These are phyloP conservation scores for Sclerotinia glacialis DNA, from an alignment of 2,329 filamentous ascomycete species.

Conservation along the genomic window DNA sequence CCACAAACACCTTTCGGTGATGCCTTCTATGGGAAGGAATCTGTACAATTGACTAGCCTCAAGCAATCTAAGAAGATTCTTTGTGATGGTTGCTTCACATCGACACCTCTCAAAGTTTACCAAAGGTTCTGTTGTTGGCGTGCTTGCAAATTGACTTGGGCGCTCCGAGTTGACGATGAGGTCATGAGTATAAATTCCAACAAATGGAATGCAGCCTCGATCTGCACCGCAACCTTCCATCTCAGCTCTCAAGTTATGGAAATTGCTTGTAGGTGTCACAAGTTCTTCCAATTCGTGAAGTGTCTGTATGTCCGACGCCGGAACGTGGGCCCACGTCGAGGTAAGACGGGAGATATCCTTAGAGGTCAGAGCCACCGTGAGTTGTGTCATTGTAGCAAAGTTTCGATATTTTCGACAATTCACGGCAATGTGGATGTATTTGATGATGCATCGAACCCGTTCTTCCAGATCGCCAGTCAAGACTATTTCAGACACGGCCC, in stretches of 20 bases:
- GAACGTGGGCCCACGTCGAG: conserved; percentile 70
- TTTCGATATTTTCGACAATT: conserved; percentile 76
- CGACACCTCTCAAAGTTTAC: conserved; percentile 84
- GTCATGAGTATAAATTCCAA: conserved; percentile 80
- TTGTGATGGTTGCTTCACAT: conserved; percentile 71
- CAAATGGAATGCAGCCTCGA: conserved; percentile 77
- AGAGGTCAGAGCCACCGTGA: conserved; percentile 73
- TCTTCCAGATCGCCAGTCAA: conserved; percentile 70
- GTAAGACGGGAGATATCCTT: conserved; percentile 67
- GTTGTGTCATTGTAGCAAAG: conserved; percentile 79
- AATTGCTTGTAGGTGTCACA: conserved; percentile 75
- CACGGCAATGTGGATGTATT: conserved; percentile 76
- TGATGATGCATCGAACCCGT: conserved; percentile 72
- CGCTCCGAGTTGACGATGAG: conserved; percentile 78
- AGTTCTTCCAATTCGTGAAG: conserved; percentile 68
- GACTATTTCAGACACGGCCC: conserved; percentile 76
- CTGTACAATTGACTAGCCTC: conserved; percentile 73
- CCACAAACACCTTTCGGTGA: conserved; percentile 82
- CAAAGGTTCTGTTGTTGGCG: conserved; percentile 62
- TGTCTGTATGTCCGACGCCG: conserved; percentile 60
- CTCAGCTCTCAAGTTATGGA: conserved; percentile 70
- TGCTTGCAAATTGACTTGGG: conserved; percentile 69
- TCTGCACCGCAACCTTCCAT: conserved; percentile 69
- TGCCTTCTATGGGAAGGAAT: conserved; percentile 72
- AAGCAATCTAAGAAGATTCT: conserved; percentile 73